Evolutionary conservation across 441 rosid species (phyloP), one percentile per base, ranked within the genome.

Genomic region (Breynia disticha): DNA sequence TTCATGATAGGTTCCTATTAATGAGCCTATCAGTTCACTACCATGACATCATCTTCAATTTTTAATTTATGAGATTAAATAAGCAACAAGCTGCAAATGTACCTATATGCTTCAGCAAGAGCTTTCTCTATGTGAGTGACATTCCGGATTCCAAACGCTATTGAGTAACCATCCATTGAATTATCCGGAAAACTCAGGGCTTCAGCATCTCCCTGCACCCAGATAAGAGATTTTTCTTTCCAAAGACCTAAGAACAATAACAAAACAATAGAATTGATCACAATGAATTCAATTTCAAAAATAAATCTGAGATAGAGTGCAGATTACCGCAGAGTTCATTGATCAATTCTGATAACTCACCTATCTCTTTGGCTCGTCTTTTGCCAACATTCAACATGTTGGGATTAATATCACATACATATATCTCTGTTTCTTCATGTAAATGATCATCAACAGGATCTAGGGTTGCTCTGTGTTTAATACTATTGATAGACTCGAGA

Each of bases 201-300:
- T 73, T 89, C 97, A 48, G 96, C 98, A 74, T 88, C 80, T 62
- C 98, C 98, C 70, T 82, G 84, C 55, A 83, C 87, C 97, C 97
- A 93, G 53, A 68, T 52, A 18, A 93, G 90, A 45, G 91, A 75
- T 60, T 88, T 77, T 63, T 72, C 74, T 46, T 75, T 77, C 56
- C 72, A 70, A 54, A 77, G 51, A 66, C 95, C 98, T 91, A 57
- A 32, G 55, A 58, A n/a, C 14, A 42, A 49, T 48, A 66, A 61
- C 1, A 5, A 54, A 50, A 21, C 42, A 60, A 55, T 18, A 24
- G 38, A 57, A 46, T 35, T 52, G 11, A 45, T 5, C 12, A 17
- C 24, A 19, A 39, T 51, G 11, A 57, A 53, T 38, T 10, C 3
- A 22, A 19, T 35, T 18, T 20, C 55, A 24, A 11, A 6, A 39